Percentiles rank a stretch among this genome's conserved stretches.
These are phyloP conservation scores for Phytophthora pluvialis DNA, from an alignment of 352 stramenopile species.

Conservation along the genomic window DNA sequence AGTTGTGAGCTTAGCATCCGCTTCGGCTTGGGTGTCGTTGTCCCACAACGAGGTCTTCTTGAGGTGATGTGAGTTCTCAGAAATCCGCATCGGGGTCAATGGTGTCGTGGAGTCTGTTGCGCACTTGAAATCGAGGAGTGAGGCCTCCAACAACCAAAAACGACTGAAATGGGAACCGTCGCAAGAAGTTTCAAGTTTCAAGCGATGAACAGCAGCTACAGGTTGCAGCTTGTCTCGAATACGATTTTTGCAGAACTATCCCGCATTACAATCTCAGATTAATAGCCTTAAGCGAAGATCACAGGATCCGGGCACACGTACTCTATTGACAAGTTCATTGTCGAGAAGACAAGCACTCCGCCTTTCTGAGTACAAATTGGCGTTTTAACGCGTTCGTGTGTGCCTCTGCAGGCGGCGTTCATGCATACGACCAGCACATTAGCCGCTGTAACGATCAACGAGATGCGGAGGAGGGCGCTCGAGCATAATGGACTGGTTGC, in stretches of 20 bases:
- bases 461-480: conserved; percentile 77
- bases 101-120: background rate
- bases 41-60: conserved; percentile 29
- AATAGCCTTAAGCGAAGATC: too few species aligned
- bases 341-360: too few species aligned
- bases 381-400: background rate
- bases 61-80: conserved; percentile 14
- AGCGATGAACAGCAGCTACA: background rate
- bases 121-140: conserved; percentile 15
- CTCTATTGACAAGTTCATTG: too few species aligned
- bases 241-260: too few species aligned
- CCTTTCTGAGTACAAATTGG: too few species aligned
- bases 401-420: background rate
- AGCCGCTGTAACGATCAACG: conserved; percentile 81
- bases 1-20: conserved; percentile 31
- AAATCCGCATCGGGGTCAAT: conserved; percentile 22
- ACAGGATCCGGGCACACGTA: too few species aligned
- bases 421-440: background rate
- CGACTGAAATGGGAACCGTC: conserved; percentile 30
- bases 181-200: conserved; percentile 22
- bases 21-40: conserved; percentile 19
- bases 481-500: conserved; percentile 86
- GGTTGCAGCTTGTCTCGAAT: too few species aligned
- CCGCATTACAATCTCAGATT: too few species aligned
- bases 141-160: conserved; percentile 15